These are phyloP conservation scores for Cardamine resedifolia DNA, from an alignment of 345 rosid species.

Conservation along the genomic window DNA sequence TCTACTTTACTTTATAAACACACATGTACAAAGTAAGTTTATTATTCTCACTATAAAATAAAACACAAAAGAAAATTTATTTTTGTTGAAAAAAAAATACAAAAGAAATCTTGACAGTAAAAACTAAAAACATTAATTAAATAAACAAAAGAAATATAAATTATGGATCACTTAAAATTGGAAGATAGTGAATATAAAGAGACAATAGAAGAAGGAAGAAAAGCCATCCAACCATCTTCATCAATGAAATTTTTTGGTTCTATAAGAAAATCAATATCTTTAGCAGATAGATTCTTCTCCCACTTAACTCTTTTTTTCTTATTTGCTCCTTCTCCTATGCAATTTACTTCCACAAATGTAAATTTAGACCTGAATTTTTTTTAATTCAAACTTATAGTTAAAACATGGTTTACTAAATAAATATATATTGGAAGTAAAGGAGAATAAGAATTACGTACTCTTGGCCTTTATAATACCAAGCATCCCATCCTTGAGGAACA, in stretches of 20 bases:
- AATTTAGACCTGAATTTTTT: constrained; percentile 23
- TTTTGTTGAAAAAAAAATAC: too few relatives aligned
- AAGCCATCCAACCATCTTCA: constrained; percentile 42
- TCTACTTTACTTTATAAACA: too few relatives aligned
- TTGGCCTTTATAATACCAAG: constrained; percentile 37
- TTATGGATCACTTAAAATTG: neutral
- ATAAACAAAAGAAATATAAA: neutral
- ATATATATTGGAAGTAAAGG: neutral
- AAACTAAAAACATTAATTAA: neutral
- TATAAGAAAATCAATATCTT: neutral
- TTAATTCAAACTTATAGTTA: constrained; percentile 2
- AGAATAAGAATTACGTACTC: constrained; percentile 38
- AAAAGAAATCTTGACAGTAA: neutral
- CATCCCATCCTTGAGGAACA: constrained; percentile 45
- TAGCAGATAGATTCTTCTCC: constrained; percentile 40
- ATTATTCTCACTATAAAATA: neutral
- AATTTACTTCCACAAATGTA: constrained; percentile 38
- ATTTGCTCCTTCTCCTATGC: constrained; percentile 44
- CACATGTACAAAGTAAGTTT: too few relatives aligned
- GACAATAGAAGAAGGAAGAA: constrained; percentile 34
- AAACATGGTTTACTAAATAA: neutral
- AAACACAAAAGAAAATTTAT: neutral
- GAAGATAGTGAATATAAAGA: neutral
- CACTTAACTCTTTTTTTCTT: constrained; percentile 43
- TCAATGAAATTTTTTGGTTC: constrained; percentile 34